phyloP scores from a whole-genome alignment of 2,329 filamentous ascomycete species.

The Endothia cerciana region DNA sequence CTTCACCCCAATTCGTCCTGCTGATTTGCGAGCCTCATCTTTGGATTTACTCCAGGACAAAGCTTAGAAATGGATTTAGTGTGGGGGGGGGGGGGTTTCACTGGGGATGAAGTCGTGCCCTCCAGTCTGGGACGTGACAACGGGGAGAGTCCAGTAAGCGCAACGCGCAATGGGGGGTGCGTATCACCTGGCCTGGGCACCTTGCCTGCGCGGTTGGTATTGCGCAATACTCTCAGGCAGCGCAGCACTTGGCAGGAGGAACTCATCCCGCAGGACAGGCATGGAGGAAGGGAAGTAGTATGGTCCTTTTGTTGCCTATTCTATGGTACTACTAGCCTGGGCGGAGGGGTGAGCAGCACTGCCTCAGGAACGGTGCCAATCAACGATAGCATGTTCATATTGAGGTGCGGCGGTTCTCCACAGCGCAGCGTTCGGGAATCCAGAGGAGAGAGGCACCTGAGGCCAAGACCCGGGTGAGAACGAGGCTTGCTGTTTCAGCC shows the following conservation, averaged over 20 bases:
- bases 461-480: not conserved
- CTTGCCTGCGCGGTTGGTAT: not conserved
- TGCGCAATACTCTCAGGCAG: constrained; percentile 7
- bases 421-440: not conserved
- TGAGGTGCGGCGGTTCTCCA: not conserved
- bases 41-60: not conserved
- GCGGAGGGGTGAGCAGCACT: not conserved
- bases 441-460: not conserved
- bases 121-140: no score
- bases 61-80: not conserved
- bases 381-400: not conserved
- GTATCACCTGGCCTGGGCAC: not conserved
- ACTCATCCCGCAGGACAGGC: not conserved
- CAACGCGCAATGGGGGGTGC: constrained; percentile 5
- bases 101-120: not conserved
- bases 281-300: not conserved
- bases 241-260: constrained; percentile 1
- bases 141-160: not conserved
- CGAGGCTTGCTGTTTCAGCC: not conserved
- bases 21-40: constrained; percentile 13
- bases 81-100: not conserved
- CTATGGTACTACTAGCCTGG: no score
- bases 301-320: constrained; percentile 7
- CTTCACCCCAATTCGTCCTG: constrained; percentile 5
- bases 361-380: not conserved